A percentile compares a stretch with the other conserved stretches of the same genome.
These are phyloP conservation scores for Clathrus columnatus DNA, from an alignment of 768 basidiomycete species.

Conservation along the genomic window DNA sequence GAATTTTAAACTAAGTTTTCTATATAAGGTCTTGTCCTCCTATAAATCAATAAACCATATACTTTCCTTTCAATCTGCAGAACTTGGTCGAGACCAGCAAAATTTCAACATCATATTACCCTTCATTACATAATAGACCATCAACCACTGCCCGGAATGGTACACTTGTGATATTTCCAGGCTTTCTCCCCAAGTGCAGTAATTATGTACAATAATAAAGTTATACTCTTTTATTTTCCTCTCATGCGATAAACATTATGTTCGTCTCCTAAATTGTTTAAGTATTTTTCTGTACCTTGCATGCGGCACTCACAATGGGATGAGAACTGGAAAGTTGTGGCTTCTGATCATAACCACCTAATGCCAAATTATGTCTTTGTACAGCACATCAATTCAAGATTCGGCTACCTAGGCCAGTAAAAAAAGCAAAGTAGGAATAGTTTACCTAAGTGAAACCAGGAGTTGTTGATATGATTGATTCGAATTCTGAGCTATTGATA, in stretches of 20 bases:
- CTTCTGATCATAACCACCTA: constrained; percentile 59
- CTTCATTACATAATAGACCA: too few relatives aligned
- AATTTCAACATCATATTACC: too few relatives aligned
- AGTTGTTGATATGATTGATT: constrained; percentile 59
- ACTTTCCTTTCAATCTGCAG: too few relatives aligned
- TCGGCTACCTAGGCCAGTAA: not conserved
- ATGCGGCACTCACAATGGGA: constrained; percentile 38
- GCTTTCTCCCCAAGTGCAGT: too few relatives aligned
- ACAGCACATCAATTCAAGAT: not conserved
- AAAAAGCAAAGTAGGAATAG: constrained; percentile 13
- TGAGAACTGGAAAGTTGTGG: constrained; percentile 66
- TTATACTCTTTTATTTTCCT: too few relatives aligned
- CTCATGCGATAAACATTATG: constrained; percentile 7
- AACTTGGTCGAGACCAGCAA: too few relatives aligned
- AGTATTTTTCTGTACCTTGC: not conserved
- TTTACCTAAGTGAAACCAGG: constrained; percentile 48
- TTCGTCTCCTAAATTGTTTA: constrained; percentile 2
- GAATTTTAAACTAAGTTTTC: too few relatives aligned
- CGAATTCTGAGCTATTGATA: constrained; percentile 36
- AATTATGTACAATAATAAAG: too few relatives aligned
- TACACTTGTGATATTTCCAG: too few relatives aligned
- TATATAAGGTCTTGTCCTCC: too few relatives aligned
- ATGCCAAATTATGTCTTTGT: constrained; percentile 13
- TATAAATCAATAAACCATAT: too few relatives aligned
- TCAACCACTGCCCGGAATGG: too few relatives aligned